Evolutionary conservation across 2,329 filamentous ascomycete genomes (phyloP).

Genomic region (Furcasterigmium furcatum): DNA sequence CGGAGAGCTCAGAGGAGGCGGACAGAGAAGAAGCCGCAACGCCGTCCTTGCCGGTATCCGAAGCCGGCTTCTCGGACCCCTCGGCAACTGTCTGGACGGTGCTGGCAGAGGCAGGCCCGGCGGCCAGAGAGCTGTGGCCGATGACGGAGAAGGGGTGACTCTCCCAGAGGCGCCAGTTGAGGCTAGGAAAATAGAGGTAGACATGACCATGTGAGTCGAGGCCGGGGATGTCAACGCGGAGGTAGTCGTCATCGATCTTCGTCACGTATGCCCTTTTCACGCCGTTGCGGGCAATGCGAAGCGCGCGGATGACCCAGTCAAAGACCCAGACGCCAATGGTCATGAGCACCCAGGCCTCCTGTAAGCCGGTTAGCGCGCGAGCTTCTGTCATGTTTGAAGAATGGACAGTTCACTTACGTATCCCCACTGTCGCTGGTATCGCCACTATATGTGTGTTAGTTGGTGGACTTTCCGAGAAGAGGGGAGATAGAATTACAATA

Average conservation of each 20-base stretch:
- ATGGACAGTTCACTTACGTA: slow-evolving; percentile 22
- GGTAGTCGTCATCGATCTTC: slow-evolving; percentile 22
- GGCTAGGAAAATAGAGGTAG: slow-evolving; percentile 10
- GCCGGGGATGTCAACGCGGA: slow-evolving; percentile 6
- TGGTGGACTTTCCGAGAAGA: not conserved
- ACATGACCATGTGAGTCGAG: slow-evolving; percentile 9
- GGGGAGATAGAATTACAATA: slow-evolving; percentile 1
- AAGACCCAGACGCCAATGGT: slow-evolving; percentile 23
- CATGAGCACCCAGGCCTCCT: slow-evolving; percentile 22
- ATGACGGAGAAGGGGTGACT: slow-evolving; percentile 25
- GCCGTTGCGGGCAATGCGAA: slow-evolving; percentile 14
- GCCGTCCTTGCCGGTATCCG: not conserved
- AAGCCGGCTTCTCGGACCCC: slow-evolving; percentile 1
- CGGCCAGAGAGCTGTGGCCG: slow-evolving; percentile 1
- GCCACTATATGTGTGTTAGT: slow-evolving; percentile 5
- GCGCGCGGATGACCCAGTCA: slow-evolving; percentile 20
- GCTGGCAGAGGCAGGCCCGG: slow-evolving; percentile 9
- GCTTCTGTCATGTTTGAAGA: not conserved
- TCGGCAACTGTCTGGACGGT: not conserved
- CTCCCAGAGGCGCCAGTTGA: slow-evolving; percentile 10
- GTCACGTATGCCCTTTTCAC: slow-evolving; percentile 22
- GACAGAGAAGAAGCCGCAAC: not conserved
- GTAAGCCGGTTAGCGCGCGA: too few species aligned
- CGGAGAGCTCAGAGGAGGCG: not conserved
- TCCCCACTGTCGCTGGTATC: slow-evolving; percentile 33